phyloP scores from a whole-genome alignment of 768 basidiomycete genomes.

The Pleurotus djamor region DNA sequence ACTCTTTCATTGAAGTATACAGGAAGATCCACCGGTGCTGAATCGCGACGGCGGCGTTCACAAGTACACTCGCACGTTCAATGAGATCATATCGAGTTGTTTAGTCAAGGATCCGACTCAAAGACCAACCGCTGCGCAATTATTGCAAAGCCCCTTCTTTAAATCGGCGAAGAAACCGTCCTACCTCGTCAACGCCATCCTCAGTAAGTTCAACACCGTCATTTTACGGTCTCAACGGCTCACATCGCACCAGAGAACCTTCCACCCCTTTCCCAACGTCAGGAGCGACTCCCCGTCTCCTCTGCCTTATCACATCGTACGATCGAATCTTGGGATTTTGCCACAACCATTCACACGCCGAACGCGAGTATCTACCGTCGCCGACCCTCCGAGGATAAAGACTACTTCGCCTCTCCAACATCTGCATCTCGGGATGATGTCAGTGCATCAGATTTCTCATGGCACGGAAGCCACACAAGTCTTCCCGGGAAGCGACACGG shows the following conservation, averaged over 20 bases:
- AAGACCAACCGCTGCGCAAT: conserved; percentile 77
- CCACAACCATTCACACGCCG: conserved; percentile 41
- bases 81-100: conserved; percentile 81
- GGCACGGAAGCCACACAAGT: conserved; percentile 15
- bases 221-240: background rate
- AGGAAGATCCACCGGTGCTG: conserved; percentile 75
- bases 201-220: conserved; percentile 40
- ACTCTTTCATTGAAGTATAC: conserved; percentile 46
- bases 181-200: conserved; percentile 74
- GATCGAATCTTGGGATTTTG: conserved; percentile 83
- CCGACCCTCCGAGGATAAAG: conserved; percentile 16
- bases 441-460: conserved; percentile 14
- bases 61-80: conserved; percentile 79
- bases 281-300: conserved; percentile 55
- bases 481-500: background rate
- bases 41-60: conserved; percentile 68
- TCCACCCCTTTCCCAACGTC: conserved; percentile 70
- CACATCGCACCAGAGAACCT: conserved; percentile 45
- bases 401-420: conserved; percentile 17
- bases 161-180: conserved; percentile 74
- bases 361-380: conserved; percentile 24
- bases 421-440: conserved; percentile 16
- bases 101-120: conserved; percentile 81
- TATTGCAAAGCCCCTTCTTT: conserved; percentile 82
- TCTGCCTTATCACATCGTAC: conserved; percentile 40